A percentile compares a stretch with the other conserved stretches of the same genome.
Evolutionary conservation across 495 filamentous ascomycete species (phyloP).

Genomic region (Podospora fimiseda): DNA sequence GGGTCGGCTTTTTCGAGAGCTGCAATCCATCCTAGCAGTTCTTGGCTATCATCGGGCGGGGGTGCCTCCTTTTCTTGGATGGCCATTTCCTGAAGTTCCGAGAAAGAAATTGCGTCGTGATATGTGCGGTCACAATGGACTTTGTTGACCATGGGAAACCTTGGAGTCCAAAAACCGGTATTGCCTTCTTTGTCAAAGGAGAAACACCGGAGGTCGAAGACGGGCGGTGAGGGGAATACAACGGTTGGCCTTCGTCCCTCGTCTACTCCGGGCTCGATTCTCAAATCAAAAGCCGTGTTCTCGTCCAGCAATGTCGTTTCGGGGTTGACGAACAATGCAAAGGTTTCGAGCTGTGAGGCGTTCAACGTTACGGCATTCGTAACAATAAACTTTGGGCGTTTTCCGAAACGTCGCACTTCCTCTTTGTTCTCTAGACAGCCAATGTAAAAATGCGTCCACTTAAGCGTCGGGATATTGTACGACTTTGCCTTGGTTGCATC

Average conservation of each 20-base stretch:
- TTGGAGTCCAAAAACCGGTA: slow-evolving; percentile 40
- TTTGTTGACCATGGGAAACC: slow-evolving; percentile 41
- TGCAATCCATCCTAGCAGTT: slow-evolving; percentile 49
- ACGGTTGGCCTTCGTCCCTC: slow-evolving; percentile 28
- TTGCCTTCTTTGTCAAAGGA: slow-evolving; percentile 39
- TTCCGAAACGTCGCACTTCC: slow-evolving; percentile 45
- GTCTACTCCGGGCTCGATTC: slow-evolving; percentile 28
- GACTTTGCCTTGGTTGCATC: slow-evolving; percentile 51
- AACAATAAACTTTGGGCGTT: slow-evolving; percentile 56
- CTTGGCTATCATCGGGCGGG: slow-evolving; percentile 37
- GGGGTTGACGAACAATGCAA: slow-evolving; percentile 32
- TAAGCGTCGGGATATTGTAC: slow-evolving; percentile 41
- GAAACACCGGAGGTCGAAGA: slow-evolving; percentile 45
- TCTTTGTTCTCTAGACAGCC: slow-evolving; percentile 71
- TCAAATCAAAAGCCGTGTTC: slow-evolving; percentile 26
- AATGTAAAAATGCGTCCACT: slow-evolving; percentile 74
- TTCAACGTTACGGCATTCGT: slow-evolving; percentile 48
- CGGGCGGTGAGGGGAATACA: slow-evolving; percentile 35
- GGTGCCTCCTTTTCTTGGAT: slow-evolving; percentile 27
- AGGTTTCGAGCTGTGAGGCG: slow-evolving; percentile 26
- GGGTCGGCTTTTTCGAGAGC: slow-evolving; percentile 46
- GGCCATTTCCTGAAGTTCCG: slow-evolving; percentile 39
- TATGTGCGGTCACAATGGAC: slow-evolving; percentile 43
- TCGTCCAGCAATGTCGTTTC: slow-evolving; percentile 22
- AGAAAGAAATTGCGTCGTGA: slow-evolving; percentile 35